Evolutionary conservation across 2,329 filamentous ascomycete species (phyloP), one percentile per base, ranked within the genome.

Genomic region (Penicillium sp.): DNA sequence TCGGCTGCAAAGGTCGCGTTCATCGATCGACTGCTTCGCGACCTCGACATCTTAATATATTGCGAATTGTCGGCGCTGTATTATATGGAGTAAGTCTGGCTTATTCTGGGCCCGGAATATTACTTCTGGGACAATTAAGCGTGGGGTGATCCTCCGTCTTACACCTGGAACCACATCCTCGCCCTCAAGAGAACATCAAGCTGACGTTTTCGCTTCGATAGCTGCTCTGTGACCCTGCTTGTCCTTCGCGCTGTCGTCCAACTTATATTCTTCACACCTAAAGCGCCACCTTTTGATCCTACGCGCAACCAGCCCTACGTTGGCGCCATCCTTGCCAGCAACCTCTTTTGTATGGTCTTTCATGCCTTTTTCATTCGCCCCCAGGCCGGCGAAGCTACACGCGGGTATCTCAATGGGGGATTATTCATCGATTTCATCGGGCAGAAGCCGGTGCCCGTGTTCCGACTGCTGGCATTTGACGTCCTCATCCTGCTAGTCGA

Each of bases 371-470:
- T 80, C 60, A 77, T 77, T 18, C 76, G 82, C 41, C 79, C 86
- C 6, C 72, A 81, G 56, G 78, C 77, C n/a, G 81, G 80, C 6
- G 83, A 85, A 63, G 76, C 78, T 51, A 77, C 76, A 4, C 69
- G 83, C 33, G 80, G 79, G 18, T 87, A 87, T 69, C 74, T 87
- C 13, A 85, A 88, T 67, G 86, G 86, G 6, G 85, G 86, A 2
- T 64, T 88, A 51, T 79, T 86, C 64, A 85, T 89, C 67, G 86
- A 88, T 72, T 87, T 88, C 67, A 83, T 88, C 54, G 86, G 86
- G 16, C 84, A 87, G 70, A 78, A 81, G 2, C 84, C 85, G 2
- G 79, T 82, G 3, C 81, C 83, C 54, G 83, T 82, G 67, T 70
- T 81, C 50, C 78, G 80, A 62, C 76, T 88, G 13, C 66, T 84